phyloP scores from a whole-genome alignment of 345 rosid genomes.

The Turritis glabra region DNA sequence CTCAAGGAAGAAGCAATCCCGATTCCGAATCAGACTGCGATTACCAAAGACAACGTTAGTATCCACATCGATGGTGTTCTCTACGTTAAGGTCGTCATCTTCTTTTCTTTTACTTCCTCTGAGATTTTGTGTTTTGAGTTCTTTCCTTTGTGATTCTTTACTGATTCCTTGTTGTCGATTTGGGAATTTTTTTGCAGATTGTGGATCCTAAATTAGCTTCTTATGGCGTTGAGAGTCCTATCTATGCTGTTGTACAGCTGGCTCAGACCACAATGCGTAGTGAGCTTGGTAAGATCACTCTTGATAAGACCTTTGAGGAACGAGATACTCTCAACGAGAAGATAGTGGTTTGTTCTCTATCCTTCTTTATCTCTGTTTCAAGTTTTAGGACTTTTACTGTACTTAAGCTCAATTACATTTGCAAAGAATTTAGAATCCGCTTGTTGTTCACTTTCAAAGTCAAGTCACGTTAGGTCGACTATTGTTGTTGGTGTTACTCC shows the following conservation, averaged over 20 bases:
- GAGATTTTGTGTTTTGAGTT: background rate
- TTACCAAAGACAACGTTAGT: constrained; percentile 93
- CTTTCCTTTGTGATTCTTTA: background rate
- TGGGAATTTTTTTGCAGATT: constrained; percentile 47
- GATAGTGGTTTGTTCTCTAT: constrained; percentile 72
- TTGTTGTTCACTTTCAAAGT: background rate
- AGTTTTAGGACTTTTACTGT: background rate
- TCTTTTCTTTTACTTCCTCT: background rate
- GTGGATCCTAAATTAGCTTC: constrained; percentile 92
- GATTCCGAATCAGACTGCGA: constrained; percentile 87
- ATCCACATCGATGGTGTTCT: constrained; percentile 89
- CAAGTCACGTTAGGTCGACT: constrained; percentile 7
- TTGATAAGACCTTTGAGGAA: constrained; percentile 97
- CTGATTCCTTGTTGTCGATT: background rate
- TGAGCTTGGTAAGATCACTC: constrained; percentile 95
- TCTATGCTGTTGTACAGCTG: constrained; percentile 90
- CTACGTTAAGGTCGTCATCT: constrained; percentile 76
- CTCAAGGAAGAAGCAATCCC: constrained; percentile 97
- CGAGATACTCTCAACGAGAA: constrained; percentile 89
- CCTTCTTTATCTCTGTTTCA: constrained; percentile 1
- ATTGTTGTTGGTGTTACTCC: background rate
- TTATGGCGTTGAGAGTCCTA: constrained; percentile 94
- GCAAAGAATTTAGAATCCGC: background rate
- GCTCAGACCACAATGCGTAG: constrained; percentile 99
- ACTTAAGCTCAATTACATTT: background rate